A percentile compares a stretch with the other conserved stretches of the same genome.
Conservation (phyloP, 1,284 basidiomycete genomes). For the Apiotrichum domesticum region DNA sequence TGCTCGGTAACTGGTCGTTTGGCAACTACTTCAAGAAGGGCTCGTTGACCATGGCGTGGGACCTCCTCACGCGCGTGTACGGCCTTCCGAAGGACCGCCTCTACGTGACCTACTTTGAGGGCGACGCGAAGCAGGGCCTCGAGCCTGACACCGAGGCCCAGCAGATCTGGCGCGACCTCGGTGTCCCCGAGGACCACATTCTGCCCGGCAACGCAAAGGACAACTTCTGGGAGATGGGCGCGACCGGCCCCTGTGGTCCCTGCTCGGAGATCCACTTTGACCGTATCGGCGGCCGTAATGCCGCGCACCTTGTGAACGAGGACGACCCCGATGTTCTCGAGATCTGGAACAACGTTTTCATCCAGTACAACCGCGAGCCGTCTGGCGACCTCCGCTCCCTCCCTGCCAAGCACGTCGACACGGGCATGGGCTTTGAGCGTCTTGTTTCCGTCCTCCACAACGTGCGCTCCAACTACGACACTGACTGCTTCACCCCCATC, state of each 20-base stretch:
- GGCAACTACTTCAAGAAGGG: conserved; percentile 99
- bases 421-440: conserved; percentile 98
- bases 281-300: conserved; percentile 83
- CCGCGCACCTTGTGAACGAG: conserved; percentile 83
- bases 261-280: conserved; percentile 98
- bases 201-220: conserved; percentile 92
- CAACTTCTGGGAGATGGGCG: conserved; percentile 99
- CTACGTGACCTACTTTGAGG: conserved; percentile 98
- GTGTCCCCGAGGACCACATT: conserved; percentile 82
- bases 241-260: conserved; percentile 94
- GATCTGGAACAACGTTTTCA: conserved; percentile 99
- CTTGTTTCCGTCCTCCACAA: conserved; percentile 90
- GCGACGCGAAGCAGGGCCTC: conserved; percentile 75
- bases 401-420: conserved; percentile 93
- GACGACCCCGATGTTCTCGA: conserved; percentile 97
- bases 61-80: conserved; percentile 79
- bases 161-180: conserved; percentile 78
- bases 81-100: conserved; percentile 81
- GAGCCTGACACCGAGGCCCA: conserved; percentile 81
- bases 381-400: conserved; percentile 74
- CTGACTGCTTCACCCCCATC: conserved; percentile 87
- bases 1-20: conserved; percentile 99
- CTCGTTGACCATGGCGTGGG: conserved; percentile 88
- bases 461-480: conserved; percentile 94
- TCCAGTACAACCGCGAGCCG: conserved; percentile 94